A percentile compares a stretch with the other conserved stretches of the same genome.
phyloP scores from a whole-genome alignment of 1,284 basidiomycete species.

The Boletus subluridellus region DNA sequence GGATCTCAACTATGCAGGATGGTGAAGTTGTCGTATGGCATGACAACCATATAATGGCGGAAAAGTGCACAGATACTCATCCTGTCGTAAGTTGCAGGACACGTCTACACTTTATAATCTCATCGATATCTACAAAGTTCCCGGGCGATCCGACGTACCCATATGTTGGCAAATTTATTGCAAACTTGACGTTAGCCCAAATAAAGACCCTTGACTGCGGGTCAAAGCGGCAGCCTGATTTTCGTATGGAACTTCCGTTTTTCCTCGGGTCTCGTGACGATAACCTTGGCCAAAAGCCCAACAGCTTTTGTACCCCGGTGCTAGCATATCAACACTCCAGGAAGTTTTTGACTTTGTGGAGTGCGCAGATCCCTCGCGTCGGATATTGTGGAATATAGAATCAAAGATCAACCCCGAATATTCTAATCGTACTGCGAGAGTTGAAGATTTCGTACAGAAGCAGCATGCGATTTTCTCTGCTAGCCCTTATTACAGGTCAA shows the following conservation, averaged over 20 bases:
- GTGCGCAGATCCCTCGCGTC: conserved; percentile 61
- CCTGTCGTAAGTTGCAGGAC: conserved; percentile 47
- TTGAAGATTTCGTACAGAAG: conserved; percentile 62
- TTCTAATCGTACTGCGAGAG: conserved; percentile 54
- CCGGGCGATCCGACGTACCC: conserved; percentile 58
- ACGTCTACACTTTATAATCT: not conserved
- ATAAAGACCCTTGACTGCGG: conserved; percentile 77
- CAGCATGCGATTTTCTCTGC: conserved; percentile 56
- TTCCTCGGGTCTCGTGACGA: not conserved
- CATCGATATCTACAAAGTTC: conserved; percentile 36
- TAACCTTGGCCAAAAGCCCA: conserved; percentile 43
- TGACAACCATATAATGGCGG: conserved; percentile 59
- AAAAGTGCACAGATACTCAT: conserved; percentile 65
- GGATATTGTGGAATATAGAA: conserved; percentile 74
- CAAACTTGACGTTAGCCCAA: conserved; percentile 74
- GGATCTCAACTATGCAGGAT: conserved; percentile 44
- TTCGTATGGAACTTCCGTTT: conserved; percentile 45
- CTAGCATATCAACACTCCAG: conserved; percentile 65
- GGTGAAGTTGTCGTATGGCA: conserved; percentile 77
- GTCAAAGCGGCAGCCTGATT: conserved; percentile 58
- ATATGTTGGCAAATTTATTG: conserved; percentile 72
- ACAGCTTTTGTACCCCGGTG: conserved; percentile 62
- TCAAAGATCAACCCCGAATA: conserved; percentile 67
- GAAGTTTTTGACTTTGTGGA: conserved; percentile 74
- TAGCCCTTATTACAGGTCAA: conserved; percentile 55